Evolutionary conservation across 495 filamentous ascomycete species (phyloP).

Genomic region (Amorphotheca resinae): DNA sequence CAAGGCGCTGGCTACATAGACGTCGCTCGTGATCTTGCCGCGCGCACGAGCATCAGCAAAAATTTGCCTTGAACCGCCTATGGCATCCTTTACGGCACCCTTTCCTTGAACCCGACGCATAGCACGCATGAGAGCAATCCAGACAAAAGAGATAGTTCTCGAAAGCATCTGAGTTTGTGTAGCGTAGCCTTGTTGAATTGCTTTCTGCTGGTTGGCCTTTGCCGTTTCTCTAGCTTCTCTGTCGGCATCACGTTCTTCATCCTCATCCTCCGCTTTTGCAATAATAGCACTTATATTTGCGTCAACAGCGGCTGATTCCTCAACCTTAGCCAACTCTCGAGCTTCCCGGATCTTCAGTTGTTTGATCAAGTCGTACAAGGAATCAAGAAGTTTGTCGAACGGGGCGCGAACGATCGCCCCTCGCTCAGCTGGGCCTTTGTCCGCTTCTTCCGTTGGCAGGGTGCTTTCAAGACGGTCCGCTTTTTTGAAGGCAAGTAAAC

Average conservation of each 20-base stretch:
- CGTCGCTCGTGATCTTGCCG: slow-evolving; percentile 80
- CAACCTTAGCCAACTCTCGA: slow-evolving; percentile 55
- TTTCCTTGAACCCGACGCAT: slow-evolving; percentile 94
- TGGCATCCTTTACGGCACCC: slow-evolving; percentile 42
- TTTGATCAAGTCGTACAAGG: slow-evolving; percentile 67
- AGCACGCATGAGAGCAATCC: slow-evolving; percentile 87
- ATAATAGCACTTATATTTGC: slow-evolving; percentile 29
- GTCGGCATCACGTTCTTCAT: slow-evolving; percentile 41
- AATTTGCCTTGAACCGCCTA: slow-evolving; percentile 68
- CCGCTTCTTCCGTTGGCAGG: slow-evolving; percentile 52
- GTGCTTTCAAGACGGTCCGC: slow-evolving; percentile 76
- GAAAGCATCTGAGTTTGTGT: slow-evolving; percentile 61
- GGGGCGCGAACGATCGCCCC: slow-evolving; percentile 66
- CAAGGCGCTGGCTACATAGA: slow-evolving; percentile 82
- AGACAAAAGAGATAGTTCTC: slow-evolving; percentile 73
- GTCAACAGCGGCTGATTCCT: slow-evolving; percentile 37
- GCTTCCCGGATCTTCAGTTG: slow-evolving; percentile 62
- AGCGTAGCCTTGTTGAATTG: slow-evolving; percentile 55
- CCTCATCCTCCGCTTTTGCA: slow-evolving; percentile 47
- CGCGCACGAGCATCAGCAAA: slow-evolving; percentile 77
- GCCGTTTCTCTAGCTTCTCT: slow-evolving; percentile 38
- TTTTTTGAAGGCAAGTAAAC: slow-evolving; percentile 74
- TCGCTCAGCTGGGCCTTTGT: slow-evolving; percentile 53
- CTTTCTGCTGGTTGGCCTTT: slow-evolving; percentile 53
- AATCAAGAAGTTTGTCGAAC: slow-evolving; percentile 71